These are phyloP conservation scores for Trichoderma arundinaceum DNA, from an alignment of 2,329 filamentous ascomycete genomes.

Conservation along the genomic window DNA sequence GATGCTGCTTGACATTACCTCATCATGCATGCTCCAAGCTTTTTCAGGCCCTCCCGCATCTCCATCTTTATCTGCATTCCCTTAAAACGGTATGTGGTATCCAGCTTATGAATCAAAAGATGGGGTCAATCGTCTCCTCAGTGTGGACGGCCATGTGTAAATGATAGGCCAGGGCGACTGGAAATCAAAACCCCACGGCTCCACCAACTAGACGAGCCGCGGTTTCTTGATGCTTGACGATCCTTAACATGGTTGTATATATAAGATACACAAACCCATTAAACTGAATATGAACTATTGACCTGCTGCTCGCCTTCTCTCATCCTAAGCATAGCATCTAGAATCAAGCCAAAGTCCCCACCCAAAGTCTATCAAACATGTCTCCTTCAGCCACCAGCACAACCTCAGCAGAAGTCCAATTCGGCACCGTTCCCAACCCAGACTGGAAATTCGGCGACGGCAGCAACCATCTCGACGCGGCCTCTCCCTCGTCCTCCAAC, in stretches of 20 bases:
- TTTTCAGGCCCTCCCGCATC: neutral
- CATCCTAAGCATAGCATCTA: too few species aligned
- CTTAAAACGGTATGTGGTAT: neutral
- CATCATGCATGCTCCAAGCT: neutral
- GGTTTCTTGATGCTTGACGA: too few species aligned
- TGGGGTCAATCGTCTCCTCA: neutral
- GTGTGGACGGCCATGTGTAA: neutral
- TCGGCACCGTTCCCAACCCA: constrained; percentile 49
- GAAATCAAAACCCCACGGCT: neutral
- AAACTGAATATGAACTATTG: too few species aligned
- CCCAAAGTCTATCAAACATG: neutral
- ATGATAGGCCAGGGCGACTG: neutral
- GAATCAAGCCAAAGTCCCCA: too few species aligned
- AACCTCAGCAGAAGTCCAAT: neutral
- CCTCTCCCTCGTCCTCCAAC: constrained; percentile 4
- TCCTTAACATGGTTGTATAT: too few species aligned
- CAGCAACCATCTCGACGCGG: constrained; percentile 57
- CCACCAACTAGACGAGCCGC: neutral
- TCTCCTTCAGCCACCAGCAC: neutral
- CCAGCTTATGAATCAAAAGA: neutral
- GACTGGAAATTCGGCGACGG: constrained; percentile 70
- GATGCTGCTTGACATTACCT: neutral
- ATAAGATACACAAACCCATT: too few species aligned
- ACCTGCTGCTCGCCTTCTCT: too few species aligned
- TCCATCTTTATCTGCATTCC: neutral